These are phyloP conservation scores for Aspergillus vadensis DNA, from an alignment of 2,329 filamentous ascomycete genomes.

Conservation along the genomic window DNA sequence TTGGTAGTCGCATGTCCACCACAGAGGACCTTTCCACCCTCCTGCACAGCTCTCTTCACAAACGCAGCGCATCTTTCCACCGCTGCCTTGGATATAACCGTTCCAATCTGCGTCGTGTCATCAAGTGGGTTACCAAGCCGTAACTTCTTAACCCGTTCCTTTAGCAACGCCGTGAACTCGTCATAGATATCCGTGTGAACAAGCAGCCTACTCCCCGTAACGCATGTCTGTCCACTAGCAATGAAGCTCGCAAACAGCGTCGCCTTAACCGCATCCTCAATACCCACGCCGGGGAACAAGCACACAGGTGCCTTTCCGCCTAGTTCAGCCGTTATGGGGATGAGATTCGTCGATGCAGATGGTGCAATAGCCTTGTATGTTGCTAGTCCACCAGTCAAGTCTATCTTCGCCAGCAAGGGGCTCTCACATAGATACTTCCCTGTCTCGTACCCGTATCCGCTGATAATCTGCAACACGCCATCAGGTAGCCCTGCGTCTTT, in stretches of 20 bases:
- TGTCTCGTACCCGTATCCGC: conserved; percentile 56
- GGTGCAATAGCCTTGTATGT: conserved; percentile 38
- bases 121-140: conserved; percentile 62
- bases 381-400: conserved; percentile 37
- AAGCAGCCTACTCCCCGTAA: conserved; percentile 57
- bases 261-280: conserved; percentile 34
- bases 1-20: conserved; percentile 48
- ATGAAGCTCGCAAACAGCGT: conserved; percentile 51
- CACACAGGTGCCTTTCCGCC: conserved; percentile 43
- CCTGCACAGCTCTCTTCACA: conserved; percentile 34
- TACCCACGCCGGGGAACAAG: conserved; percentile 36
- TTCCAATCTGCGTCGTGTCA: conserved; percentile 63
- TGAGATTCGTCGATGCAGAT: conserved; percentile 35
- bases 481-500: conserved; percentile 47
- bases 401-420: conserved; percentile 35
- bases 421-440: conserved; percentile 34
- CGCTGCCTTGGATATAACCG: conserved; percentile 55
- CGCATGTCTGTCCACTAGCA: conserved; percentile 58
- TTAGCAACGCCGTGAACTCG: conserved; percentile 42
- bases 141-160: conserved; percentile 52
- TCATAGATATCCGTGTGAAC: conserved; percentile 51
- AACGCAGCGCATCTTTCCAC: conserved; percentile 44
- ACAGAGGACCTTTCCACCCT: conserved; percentile 46
- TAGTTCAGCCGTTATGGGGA: conserved; percentile 39
- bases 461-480: conserved; percentile 50